Base-by-base conservation (phyloP, 2,329 filamentous ascomycete species). In the Metarhizium album region DNA sequence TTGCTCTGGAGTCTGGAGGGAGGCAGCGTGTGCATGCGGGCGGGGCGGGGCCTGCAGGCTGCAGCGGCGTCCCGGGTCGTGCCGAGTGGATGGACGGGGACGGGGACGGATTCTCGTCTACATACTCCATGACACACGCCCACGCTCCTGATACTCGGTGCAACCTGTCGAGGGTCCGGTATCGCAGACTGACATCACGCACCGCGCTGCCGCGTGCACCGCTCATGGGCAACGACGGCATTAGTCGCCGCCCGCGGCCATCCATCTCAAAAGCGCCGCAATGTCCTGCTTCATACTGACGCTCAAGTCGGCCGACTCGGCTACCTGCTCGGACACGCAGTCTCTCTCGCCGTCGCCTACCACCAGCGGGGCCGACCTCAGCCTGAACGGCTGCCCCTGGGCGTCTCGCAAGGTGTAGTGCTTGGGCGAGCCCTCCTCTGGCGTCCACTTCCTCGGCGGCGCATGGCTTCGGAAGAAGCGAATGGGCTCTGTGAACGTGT, bases 191-290 rank as follows among this genome's bases (percentile, higher is more conserved):
- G 11, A 20, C n/a, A 18, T 24, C 40, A 43, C 13, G 40, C 20
- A n/a, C n/a, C n/a, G n/a, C n/a, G n/a, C 40, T 24, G 11, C n/a
- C 6, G 7, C 24, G n/a, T 16, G 8, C 40, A 16, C 16, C 40
- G 9, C 5, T 43, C 40, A 24, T 27, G 13, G 24, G 24, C 40
- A 43, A n/a, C 5, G 13, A 24, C 18, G 24, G 11, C 5, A 20
- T 40, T 40, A 40, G 6, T 20, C 37, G 7, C 18, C 37, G 7
- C 37, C 7, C 20, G 37, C 37, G 4, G 37, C 33, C 61, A 80
- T 78, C 78, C 78, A 82, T 50, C 66, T 70, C 46, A 83, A 59
- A 56, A 79, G 82, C 53, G 82, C 78, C 1, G 75, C 75, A 38
- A 82, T 59, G 58, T 82, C 79, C 54, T 80, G 75, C 11, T 73